Conservation (phyloP, 176 grass and related monocot genomes). For the Bromus sterilis region DNA sequence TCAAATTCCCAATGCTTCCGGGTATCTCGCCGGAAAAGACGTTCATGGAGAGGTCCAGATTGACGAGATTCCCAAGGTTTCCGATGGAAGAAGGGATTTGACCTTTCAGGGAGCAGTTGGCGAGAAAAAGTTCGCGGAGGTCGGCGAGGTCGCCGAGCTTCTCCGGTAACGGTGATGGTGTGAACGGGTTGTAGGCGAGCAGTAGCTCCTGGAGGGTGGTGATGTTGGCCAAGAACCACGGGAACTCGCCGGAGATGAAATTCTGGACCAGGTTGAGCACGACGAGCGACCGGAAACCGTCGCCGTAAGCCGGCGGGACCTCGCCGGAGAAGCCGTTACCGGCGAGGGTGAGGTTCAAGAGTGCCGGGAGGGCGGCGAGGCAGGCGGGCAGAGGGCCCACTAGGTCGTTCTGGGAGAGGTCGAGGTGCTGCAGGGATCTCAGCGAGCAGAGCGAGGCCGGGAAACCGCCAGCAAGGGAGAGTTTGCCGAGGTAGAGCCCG, state of each 20-base stretch:
- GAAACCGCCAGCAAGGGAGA: slow-evolving; percentile 45
- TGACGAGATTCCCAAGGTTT: slow-evolving; percentile 36
- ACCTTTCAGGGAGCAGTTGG: slow-evolving; percentile 55
- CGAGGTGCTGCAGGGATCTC: slow-evolving; percentile 39
- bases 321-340: slow-evolving; percentile 64
- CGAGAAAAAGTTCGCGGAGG: slow-evolving; percentile 51
- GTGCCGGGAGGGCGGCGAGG: slow-evolving; percentile 36
- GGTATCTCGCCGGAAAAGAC: slow-evolving; percentile 54
- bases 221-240: slow-evolving; percentile 51
- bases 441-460: slow-evolving; percentile 44
- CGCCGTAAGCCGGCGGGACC: slow-evolving; percentile 49
- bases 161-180: slow-evolving; percentile 48
- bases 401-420: slow-evolving; percentile 52
- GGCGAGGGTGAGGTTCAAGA: slow-evolving; percentile 54
- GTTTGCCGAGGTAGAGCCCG: slow-evolving; percentile 24
- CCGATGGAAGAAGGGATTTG: slow-evolving; percentile 59
- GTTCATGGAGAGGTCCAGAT: slow-evolving; percentile 76
- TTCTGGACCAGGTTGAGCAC: slow-evolving; percentile 48
- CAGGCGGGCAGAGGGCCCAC: slow-evolving; percentile 43
- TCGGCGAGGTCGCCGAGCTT: slow-evolving; percentile 35
- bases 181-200: slow-evolving; percentile 71
- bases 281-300: slow-evolving; percentile 33
- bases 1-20: slow-evolving; percentile 23
- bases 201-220: slow-evolving; percentile 37
- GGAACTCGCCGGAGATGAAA: slow-evolving; percentile 45